phyloP scores from a whole-genome alignment of 352 stramenopile species.

The Blastocystis sp. region DNA sequence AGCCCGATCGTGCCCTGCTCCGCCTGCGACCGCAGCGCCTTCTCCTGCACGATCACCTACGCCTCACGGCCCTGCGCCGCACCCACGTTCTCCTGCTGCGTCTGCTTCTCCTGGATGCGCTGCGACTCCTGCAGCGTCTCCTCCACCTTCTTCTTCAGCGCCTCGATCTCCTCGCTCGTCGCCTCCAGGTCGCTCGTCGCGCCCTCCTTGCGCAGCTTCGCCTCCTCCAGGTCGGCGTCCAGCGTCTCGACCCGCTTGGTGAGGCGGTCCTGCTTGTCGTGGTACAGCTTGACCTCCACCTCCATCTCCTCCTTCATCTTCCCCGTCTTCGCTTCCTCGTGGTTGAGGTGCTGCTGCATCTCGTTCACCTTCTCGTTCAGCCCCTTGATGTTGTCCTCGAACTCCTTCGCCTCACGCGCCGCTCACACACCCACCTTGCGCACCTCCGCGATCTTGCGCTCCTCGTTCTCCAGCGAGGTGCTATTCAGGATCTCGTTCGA shows the following conservation, averaged over 20 bases:
- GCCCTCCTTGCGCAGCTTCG: neutral
- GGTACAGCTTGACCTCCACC: conserved; percentile 40
- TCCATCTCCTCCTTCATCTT: neutral
- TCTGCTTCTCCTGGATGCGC: conserved; percentile 24
- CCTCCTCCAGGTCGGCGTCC: conserved; percentile 24
- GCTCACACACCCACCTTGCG: too few relatives aligned
- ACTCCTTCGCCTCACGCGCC: neutral
- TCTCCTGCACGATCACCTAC: conserved; percentile 11
- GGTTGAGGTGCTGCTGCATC: neutral
- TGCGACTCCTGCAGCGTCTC: neutral
- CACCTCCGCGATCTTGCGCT: neutral
- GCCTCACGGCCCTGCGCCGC: neutral
- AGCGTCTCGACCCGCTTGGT: conserved; percentile 18
- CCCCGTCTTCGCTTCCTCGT: conserved; percentile 22
- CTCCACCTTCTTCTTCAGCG: conserved; percentile 13
- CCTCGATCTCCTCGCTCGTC: neutral
- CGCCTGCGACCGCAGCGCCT: conserved; percentile 6
- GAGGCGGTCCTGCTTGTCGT: conserved; percentile 36
- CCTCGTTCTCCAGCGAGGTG: conserved; percentile 7
- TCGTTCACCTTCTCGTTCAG: conserved; percentile 31
- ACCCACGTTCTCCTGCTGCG: conserved; percentile 22
- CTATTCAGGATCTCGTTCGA: neutral
- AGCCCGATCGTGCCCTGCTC: conserved; percentile 5
- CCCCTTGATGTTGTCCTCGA: conserved; percentile 5
- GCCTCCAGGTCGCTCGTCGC: conserved; percentile 22